Conservation (phyloP, 768 basidiomycete species). For the Rhizopogon vinicolor region DNA sequence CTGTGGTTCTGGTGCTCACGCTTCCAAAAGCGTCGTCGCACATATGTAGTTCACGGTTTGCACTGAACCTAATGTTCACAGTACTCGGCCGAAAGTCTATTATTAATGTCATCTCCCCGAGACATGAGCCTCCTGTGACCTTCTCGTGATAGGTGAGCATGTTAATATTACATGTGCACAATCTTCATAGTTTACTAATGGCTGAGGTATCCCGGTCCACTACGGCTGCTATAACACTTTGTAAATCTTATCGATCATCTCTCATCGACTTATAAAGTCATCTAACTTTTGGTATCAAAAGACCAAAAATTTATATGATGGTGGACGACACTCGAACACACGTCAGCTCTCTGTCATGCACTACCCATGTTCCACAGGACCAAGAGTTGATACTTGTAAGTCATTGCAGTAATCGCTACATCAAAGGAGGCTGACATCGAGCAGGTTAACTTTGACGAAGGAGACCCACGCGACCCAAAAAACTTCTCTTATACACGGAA, state of each 20-base stretch:
- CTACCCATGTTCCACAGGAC: not conserved
- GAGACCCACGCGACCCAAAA: slow-evolving; percentile 30
- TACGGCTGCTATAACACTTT: too few relatives aligned
- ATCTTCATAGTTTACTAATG: not conserved
- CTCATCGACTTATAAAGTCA: not conserved
- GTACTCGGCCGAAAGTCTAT: not conserved
- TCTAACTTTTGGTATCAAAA: not conserved
- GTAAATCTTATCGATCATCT: not conserved
- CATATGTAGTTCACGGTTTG: not conserved
- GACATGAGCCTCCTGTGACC: not conserved
- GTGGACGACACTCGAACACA: not conserved
- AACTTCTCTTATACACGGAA: slow-evolving; percentile 29
- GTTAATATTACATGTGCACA: not conserved
- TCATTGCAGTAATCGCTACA: not conserved
- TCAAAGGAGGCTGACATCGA: not conserved
- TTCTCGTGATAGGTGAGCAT: not conserved
- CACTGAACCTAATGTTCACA: not conserved
- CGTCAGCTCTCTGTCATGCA: not conserved
- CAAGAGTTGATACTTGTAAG: slow-evolving; percentile 14
- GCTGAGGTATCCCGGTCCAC: not conserved
- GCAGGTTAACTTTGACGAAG: slow-evolving; percentile 30
- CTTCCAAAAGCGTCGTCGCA: not conserved
- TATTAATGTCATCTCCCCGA: not conserved
- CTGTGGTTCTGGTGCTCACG: not conserved
- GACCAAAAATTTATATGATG: not conserved